Evolutionary conservation across 2,329 filamentous ascomycete species (phyloP).

Genomic region (Pseudogymnoascus verrucosus): DNA sequence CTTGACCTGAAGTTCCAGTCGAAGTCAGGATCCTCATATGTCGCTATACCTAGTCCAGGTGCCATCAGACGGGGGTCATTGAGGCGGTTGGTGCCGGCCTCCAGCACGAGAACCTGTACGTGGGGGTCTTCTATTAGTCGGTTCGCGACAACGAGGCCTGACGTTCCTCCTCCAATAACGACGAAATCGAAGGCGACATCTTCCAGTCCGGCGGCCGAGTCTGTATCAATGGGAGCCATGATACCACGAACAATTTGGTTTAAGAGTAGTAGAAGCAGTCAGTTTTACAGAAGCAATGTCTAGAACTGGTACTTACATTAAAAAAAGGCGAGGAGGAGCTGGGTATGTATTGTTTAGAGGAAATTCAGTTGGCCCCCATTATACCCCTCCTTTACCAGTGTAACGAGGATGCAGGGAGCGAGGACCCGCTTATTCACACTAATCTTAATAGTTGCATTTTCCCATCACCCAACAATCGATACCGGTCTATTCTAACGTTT

Average conservation of each 20-base stretch:
- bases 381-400: not conserved
- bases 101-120: constrained; percentile 32
- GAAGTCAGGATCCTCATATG: constrained; percentile 30
- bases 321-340: not conserved
- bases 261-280: not conserved
- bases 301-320: not conserved
- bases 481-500: not conserved
- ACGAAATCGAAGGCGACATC: constrained; percentile 32
- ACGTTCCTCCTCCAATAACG: constrained; percentile 38
- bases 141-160: constrained; percentile 35
- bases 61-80: constrained; percentile 31
- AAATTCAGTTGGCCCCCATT: not conserved
- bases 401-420: not conserved
- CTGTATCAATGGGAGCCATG: constrained; percentile 4
- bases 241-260: not conserved
- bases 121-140: constrained; percentile 32
- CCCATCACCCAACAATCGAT: not conserved
- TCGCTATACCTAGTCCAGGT: constrained; percentile 29
- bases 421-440: not conserved
- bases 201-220: not conserved
- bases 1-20: constrained; percentile 32
- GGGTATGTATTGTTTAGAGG: not conserved
- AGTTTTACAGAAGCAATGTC: not conserved
- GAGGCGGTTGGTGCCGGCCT: constrained; percentile 31
- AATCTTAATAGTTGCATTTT: not conserved